Evolutionary conservation across 1,139 yeast genomes (phyloP), one percentile per base, ranked within the genome.

Genomic region (Diutina sp.): DNA sequence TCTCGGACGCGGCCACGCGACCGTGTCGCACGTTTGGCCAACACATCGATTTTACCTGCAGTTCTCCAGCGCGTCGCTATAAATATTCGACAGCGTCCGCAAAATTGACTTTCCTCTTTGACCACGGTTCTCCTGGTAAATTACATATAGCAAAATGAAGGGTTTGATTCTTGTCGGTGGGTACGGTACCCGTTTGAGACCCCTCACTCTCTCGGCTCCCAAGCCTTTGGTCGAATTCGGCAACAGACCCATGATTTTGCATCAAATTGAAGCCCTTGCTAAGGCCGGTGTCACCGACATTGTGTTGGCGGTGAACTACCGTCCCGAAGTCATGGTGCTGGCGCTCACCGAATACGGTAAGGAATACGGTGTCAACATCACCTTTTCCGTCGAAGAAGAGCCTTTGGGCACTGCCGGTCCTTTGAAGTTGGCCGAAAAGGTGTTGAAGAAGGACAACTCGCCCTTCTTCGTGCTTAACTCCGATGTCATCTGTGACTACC

Each of bases 381-480:
- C 98, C 59, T 95, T 95, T 79, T 90, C 97, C 57, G 98, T 95
- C 64, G 99, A 95, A 79, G 95, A 93, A 71, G 99, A 95, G 79
- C 99, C 99, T 60, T 83, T 95, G 72, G 99, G 98, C 63, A 93
- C 99, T 64, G 99, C 99, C 63, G 99, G 99, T 72, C 99, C 99
- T 62, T 82, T 93, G 72, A 93, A 91, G 77, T 87, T 93, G 69
- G 99, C 99, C 64, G 98, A 91, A 78, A 82, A 87, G 64, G 86
- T 93, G 59, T 83, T 93, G 73, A 87, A 83, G 76, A 95, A 93
- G 81, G 99, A 95, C 74, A 84, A 89, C 72, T 78, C 96, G 59
- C 99, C 99, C 63, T 90, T 95, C 79, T 95, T 95, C 67, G 99
- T 95, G 61, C 83, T 95, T 69, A 95, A 95, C 84, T 90, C 98